These are phyloP conservation scores for Podaxis sp. DNA, from an alignment of 768 basidiomycete species.

Conservation along the genomic window DNA sequence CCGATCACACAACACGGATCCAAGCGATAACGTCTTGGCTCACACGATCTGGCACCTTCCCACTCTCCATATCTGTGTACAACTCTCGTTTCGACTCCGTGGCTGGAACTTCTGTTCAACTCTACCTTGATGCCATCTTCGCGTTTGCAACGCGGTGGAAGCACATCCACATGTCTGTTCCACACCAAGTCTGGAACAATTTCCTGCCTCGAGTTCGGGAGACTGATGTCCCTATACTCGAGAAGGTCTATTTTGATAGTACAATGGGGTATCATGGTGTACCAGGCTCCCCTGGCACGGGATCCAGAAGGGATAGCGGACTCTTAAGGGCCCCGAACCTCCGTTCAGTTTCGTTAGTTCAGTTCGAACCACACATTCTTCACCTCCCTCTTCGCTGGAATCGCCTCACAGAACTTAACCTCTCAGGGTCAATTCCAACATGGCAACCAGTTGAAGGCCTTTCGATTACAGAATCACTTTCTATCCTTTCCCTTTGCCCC, in stretches of 20 bases:
- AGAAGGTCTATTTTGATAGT: slow-evolving; percentile 10
- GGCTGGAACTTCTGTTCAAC: slow-evolving; percentile 5
- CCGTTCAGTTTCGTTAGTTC: slow-evolving; percentile 4
- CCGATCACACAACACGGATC: not conserved
- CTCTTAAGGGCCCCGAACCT: slow-evolving; percentile 6
- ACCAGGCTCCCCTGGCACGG: slow-evolving; percentile 1
- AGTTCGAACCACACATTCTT: slow-evolving; percentile 8
- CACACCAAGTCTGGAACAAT: slow-evolving; percentile 9
- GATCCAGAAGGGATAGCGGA: slow-evolving; percentile 8
- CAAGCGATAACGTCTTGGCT: slow-evolving; percentile 11
- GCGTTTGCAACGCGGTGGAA: slow-evolving; percentile 8
- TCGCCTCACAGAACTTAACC: slow-evolving; percentile 8
- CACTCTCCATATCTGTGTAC: slow-evolving; percentile 11
- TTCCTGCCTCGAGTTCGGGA: slow-evolving; percentile 6
- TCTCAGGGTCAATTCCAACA: slow-evolving; percentile 2
- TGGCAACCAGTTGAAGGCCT: slow-evolving; percentile 9
- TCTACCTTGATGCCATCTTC: slow-evolving; percentile 9
- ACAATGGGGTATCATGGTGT: slow-evolving; percentile 8
- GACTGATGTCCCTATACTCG: slow-evolving; percentile 5
- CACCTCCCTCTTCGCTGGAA: slow-evolving; percentile 10
- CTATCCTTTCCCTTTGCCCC: slow-evolving; percentile 6
- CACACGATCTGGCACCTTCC: slow-evolving; percentile 11
- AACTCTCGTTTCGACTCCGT: slow-evolving; percentile 7
- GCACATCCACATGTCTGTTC: slow-evolving; percentile 10
- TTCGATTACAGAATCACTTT: slow-evolving; percentile 7